Conservation (phyloP, 257 asterid genomes). For the Gentiana macrophylla region DNA sequence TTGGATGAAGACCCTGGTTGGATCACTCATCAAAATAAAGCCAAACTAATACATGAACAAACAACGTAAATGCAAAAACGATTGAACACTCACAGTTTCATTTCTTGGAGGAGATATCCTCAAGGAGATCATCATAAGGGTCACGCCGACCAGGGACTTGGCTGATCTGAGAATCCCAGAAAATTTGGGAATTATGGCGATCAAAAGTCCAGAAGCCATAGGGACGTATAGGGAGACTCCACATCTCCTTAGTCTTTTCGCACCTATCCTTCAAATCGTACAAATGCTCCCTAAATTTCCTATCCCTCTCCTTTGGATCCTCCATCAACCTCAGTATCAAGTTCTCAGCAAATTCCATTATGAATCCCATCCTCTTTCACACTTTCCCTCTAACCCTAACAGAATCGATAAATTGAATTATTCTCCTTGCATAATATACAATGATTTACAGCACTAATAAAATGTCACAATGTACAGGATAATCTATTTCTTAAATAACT, state of each 20-base stretch:
- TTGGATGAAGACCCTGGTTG: too few species aligned
- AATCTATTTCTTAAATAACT: too few species aligned
- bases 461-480: too few species aligned
- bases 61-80: background rate
- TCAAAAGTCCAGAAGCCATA: constrained; percentile 91
- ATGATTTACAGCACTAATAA: too few species aligned
- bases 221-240: constrained; percentile 63
- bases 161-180: constrained; percentile 67
- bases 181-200: constrained; percentile 64
- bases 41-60: background rate
- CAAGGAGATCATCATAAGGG: constrained; percentile 65
- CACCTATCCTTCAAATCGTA: constrained; percentile 43
- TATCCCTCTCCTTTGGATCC: constrained; percentile 73
- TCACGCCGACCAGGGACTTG: constrained; percentile 80
- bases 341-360: constrained; percentile 89
- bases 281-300: constrained; percentile 48
- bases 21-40: background rate
- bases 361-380: constrained; percentile 39
- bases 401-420: background rate
- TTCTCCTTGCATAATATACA: too few species aligned
- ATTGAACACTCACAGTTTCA: constrained; percentile 4
- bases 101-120: constrained; percentile 29
- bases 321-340: constrained; percentile 67
- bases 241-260: constrained; percentile 53
- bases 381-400: background rate